Evolutionary conservation across 495 filamentous ascomycete genomes (phyloP).

Genomic region (Pyronema domesticum): DNA sequence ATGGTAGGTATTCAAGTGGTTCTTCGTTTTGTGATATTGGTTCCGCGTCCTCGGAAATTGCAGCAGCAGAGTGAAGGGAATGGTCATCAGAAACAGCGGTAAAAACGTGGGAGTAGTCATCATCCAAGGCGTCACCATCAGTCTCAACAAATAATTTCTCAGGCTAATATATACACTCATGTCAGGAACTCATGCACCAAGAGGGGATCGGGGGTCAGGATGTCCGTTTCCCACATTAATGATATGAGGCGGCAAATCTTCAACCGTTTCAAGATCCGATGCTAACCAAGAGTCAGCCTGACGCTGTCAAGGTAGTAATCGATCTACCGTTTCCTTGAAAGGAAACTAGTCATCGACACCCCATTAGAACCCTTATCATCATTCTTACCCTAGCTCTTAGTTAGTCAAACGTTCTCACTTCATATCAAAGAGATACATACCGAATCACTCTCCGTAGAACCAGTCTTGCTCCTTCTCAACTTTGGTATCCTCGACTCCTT

Average conservation of each 20-base stretch:
- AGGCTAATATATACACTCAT: neutral
- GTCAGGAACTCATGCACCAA: neutral
- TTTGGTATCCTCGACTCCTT: too few relatives aligned
- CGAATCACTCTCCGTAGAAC: too few relatives aligned
- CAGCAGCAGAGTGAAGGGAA: neutral
- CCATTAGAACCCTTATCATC: too few relatives aligned
- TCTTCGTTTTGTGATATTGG: neutral
- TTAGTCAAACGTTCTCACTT: too few relatives aligned
- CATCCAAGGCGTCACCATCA: neutral
- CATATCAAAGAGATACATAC: too few relatives aligned
- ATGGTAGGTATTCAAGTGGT: neutral
- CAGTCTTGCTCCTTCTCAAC: too few relatives aligned
- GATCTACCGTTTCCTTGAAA: too few relatives aligned
- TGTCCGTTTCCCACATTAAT: neutral
- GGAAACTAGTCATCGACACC: too few relatives aligned
- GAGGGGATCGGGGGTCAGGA: neutral
- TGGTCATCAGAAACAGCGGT: neutral
- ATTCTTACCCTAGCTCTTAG: too few relatives aligned
- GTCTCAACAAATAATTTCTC: neutral
- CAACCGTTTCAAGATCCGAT: neutral
- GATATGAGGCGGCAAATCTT: neutral
- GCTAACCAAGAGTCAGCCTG: neutral
- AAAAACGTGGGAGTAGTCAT: neutral
- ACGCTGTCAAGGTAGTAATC: too few relatives aligned
- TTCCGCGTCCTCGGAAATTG: conserved; percentile 3